Base-by-base conservation (phyloP, 2,329 filamentous ascomycete genomes). In the Dothideomycetidae sp. region DNA sequence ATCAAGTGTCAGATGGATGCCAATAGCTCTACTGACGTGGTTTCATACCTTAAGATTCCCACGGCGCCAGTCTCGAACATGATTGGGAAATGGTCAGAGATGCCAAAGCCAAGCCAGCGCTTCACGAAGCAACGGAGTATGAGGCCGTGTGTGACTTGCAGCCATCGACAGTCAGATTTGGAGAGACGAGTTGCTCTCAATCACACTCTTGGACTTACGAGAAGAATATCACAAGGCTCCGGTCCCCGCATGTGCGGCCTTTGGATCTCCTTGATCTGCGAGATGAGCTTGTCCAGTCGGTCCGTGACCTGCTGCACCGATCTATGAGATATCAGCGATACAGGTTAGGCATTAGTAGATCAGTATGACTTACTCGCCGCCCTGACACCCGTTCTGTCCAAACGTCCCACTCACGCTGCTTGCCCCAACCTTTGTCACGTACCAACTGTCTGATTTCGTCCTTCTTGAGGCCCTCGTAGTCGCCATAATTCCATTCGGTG, bases 351-450 rank as follows among this genome's bases (percentile, higher is more conserved):
- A 18, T 5, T 10, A 41, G 19, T 18, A 29, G 16, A 23, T 10
- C 47, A 33, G n/a, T n/a, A n/a, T n/a, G n/a, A 68, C 74, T 57
- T 60, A 81, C 78, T 93, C 84, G 37, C 84, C 84, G 3, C 76
- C 81, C 2, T 78, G 78, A 57, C 84, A 92, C 0, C 84, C 84
- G 53, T 92, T n/a, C 82, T n/a, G 64, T 66, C 84, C 83, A 92
- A 46, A 92, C 90, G 60, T 90, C 79, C 82, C 82, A 92, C 15
- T 60, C 56, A 3, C 62, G 47, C n/a, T 66, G 60, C 10, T 39
- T 13, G 70, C 61, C 5, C 12, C 71, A 52, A 0, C 80, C 81
- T 41, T 73, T 62, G 39, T 71, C 60, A 37, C 64, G 66, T 34
- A 81, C 68, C 42, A 63, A 51, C 36, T 67, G 64, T 35, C 71